Conservation (phyloP, 345 rosid genomes). For the Citrus medica region DNA sequence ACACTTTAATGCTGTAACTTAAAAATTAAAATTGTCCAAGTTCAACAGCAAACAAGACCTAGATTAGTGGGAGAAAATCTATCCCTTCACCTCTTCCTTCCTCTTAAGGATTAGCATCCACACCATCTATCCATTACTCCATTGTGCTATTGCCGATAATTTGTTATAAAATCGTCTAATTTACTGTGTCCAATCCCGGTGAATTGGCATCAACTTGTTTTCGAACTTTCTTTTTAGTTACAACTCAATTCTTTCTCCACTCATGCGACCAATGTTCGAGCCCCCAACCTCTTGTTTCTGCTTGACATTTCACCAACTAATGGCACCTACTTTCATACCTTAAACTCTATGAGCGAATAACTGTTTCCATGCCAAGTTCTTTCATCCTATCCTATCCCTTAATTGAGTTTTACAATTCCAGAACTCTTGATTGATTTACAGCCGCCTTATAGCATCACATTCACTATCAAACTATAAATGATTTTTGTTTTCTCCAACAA, state of each 20-base stretch:
- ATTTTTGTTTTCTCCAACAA: neutral
- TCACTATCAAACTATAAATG: slow-evolving; percentile 1
- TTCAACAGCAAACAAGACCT: no score
- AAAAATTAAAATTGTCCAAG: rapidly evolving
- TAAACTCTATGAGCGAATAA: no score
- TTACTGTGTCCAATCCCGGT: neutral
- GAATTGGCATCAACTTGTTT: neutral
- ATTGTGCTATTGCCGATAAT: neutral
- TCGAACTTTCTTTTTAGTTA: no score
- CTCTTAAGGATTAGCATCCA: neutral
- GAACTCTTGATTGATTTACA: neutral
- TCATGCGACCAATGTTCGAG: no score
- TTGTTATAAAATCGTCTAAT: neutral
- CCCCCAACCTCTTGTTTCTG: no score
- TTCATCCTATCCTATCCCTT: neutral
- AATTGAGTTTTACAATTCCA: neutral
- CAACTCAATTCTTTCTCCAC: no score
- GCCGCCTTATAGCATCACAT: neutral
- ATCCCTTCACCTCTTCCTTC: no score
- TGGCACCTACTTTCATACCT: no score
- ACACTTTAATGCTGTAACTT: no score
- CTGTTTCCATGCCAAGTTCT: no score
- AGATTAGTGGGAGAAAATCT: no score
- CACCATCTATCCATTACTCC: neutral
- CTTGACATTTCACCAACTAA: no score